Percentiles rank a stretch among this genome's conserved stretches.
Evolutionary conservation across 306 rosid species (phyloP).

Genomic region (Lithocarpus polystachyus): DNA sequence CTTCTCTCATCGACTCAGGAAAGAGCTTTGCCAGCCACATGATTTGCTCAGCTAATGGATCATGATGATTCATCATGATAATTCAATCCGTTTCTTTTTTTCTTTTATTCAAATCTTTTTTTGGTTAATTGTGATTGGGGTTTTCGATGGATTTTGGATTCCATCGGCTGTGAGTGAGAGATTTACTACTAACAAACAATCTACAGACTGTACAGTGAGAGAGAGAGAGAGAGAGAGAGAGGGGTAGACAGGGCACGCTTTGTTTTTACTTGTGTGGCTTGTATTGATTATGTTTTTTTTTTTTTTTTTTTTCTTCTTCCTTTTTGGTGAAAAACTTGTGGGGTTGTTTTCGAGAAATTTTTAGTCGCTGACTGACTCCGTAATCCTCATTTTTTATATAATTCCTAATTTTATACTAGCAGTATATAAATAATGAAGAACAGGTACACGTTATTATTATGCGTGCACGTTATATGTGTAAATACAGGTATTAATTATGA

Average conservation of each 20-base stretch:
- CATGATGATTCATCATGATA: background rate
- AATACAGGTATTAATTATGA: background rate
- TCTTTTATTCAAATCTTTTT: background rate
- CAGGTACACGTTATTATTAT: background rate
- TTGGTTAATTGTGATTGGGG: slow-evolving; percentile 10
- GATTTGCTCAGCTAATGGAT: slow-evolving; percentile 32
- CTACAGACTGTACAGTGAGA: slow-evolving; percentile 50
- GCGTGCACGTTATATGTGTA: slow-evolving; percentile 25
- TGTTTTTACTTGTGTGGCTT: slow-evolving; percentile 59
- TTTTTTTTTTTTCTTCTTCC: slow-evolving; percentile 19
- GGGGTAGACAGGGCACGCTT: slow-evolving; percentile 35
- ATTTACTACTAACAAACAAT: slow-evolving; percentile 43
- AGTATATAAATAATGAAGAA: too few species aligned
- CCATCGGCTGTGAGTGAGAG: slow-evolving; percentile 16
- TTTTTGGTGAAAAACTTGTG: background rate
- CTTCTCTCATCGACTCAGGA: slow-evolving; percentile 57
- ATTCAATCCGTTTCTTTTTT: slow-evolving; percentile 22
- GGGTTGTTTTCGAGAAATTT: background rate
- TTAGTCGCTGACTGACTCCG: background rate
- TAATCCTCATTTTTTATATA: background rate
- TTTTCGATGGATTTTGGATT: slow-evolving; percentile 12
- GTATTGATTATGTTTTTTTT: slow-evolving; percentile 37
- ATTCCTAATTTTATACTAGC: background rate
- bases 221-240: slow-evolving; percentile 18
- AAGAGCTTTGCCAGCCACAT: slow-evolving; percentile 47